phyloP scores from a whole-genome alignment of 495 filamentous ascomycete species.

The Xylaria castorea region DNA sequence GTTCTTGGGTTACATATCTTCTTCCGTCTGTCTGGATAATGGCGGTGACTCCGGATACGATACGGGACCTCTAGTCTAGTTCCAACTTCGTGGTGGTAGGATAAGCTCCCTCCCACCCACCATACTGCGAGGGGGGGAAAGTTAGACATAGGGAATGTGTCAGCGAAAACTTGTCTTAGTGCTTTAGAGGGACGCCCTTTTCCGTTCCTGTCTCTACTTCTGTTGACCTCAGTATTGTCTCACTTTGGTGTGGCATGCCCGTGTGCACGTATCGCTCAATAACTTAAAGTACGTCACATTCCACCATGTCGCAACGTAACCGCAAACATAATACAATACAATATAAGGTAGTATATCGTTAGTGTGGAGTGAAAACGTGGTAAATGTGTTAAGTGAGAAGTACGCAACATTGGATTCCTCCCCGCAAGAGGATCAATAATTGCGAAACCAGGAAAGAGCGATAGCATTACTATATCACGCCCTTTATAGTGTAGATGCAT shows the following conservation, averaged over 20 bases:
- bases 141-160: not conserved
- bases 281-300: not conserved
- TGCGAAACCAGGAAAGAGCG: not conserved
- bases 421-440: not conserved
- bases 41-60: constrained; percentile 7
- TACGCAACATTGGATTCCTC: constrained; percentile 1
- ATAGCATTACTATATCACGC: not conserved
- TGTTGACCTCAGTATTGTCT: not conserved
- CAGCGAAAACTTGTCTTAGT: not conserved
- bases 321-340: not conserved
- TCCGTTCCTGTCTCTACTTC: not conserved
- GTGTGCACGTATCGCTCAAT: not conserved
- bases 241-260: not conserved
- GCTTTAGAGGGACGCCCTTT: not conserved
- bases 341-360: not conserved
- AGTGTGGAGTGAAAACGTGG: not conserved
- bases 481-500: constrained; percentile 5
- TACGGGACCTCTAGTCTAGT: not conserved
- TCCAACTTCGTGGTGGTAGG: constrained; percentile 3
- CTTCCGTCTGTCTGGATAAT: not conserved
- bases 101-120: constrained; percentile 11
- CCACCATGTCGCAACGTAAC: not conserved
- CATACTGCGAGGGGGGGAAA: not conserved
- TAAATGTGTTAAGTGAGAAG: not conserved
- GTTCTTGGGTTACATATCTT: not conserved